Conservation (phyloP, 495 filamentous ascomycete species). For the Xylaria castorea region DNA sequence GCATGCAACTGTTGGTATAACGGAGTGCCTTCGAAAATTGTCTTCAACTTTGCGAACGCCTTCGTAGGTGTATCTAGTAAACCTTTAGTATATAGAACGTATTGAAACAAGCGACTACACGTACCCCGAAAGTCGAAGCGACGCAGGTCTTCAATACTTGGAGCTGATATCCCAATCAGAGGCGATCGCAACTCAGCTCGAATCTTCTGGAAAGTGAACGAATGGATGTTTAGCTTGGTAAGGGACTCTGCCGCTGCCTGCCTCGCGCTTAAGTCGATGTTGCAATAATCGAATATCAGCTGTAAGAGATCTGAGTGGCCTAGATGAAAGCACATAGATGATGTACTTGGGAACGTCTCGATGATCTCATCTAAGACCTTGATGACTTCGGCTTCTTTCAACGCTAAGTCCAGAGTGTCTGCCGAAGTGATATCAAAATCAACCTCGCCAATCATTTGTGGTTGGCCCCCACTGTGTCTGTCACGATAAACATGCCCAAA, state of each 20-base stretch:
- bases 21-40: conserved; percentile 74
- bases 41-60: conserved; percentile 73
- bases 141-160: conserved; percentile 87
- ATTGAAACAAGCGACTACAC: conserved; percentile 22
- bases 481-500: conserved; percentile 93
- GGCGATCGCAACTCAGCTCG: conserved; percentile 81
- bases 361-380: conserved; percentile 94
- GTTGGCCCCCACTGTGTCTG: conserved; percentile 73
- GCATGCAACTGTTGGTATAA: conserved; percentile 70
- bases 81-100: conserved; percentile 29
- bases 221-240: conserved; percentile 85
- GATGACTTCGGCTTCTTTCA: conserved; percentile 93
- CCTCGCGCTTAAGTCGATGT: conserved; percentile 72
- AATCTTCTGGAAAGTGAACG: conserved; percentile 85
- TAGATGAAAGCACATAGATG: conserved; percentile 87
- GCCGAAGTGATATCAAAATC: conserved; percentile 93
- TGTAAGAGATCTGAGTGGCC: conserved; percentile 88
- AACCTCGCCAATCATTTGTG: conserved; percentile 82
- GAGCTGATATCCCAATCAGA: conserved; percentile 80
- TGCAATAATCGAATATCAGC: conserved; percentile 85
- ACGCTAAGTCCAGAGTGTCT: conserved; percentile 78
- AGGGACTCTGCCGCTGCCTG: conserved; percentile 79
- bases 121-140: conserved; percentile 88
- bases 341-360: conserved; percentile 76
- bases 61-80: conserved; percentile 70